These are phyloP conservation scores for Prunus yedoensis DNA, from an alignment of 331 rosid species.

Conservation along the genomic window DNA sequence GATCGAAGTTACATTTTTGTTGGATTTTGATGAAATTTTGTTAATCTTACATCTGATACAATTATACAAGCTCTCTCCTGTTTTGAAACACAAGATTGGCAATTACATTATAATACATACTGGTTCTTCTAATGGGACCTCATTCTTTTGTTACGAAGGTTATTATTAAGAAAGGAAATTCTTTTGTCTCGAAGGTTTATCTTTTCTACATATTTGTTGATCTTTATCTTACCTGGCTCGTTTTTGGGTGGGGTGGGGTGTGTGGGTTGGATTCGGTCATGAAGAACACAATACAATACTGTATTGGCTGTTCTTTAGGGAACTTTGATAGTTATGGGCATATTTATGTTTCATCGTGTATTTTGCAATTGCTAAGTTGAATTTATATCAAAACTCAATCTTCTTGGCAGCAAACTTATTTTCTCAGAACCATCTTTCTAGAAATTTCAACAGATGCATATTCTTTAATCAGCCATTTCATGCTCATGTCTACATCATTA, in stretches of 20 bases:
- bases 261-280: not conserved
- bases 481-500: not conserved
- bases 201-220: not conserved
- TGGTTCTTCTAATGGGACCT: not conserved
- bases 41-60: not conserved
- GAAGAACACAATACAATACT: not conserved
- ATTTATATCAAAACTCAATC: not conserved
- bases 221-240: not conserved
- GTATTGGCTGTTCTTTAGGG: not conserved
- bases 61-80: not conserved
- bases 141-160: not conserved
- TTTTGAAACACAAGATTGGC: not conserved
- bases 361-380: not conserved
- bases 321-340: not conserved
- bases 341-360: too few species aligned
- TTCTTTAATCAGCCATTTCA: not conserved
- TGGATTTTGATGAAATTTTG: not conserved
- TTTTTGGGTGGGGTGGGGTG: not conserved
- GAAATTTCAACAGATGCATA: not conserved
- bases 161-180: not conserved
- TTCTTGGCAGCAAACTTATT: not conserved
- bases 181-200: not conserved
- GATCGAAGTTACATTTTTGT: not conserved
- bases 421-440: not conserved
- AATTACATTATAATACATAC: not conserved